phyloP scores from a whole-genome alignment of 179 eudicot species.

The Monotropa hypopitys region DNA sequence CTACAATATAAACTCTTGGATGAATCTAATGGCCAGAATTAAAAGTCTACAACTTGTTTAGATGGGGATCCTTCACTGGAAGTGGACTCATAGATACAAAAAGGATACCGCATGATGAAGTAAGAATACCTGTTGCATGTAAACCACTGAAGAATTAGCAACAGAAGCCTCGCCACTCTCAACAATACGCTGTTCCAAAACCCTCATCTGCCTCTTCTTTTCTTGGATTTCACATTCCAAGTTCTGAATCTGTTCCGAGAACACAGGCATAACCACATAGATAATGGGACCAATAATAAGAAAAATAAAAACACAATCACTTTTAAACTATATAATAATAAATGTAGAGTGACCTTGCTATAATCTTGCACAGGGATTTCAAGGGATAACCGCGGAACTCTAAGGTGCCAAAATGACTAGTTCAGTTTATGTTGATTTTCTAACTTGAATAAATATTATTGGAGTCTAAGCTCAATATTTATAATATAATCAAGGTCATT shows the following conservation, averaged over 20 bases:
- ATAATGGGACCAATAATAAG: neutral
- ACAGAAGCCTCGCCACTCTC: constrained; percentile 74
- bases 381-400: neutral
- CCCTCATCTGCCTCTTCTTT: constrained; percentile 75
- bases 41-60: no score
- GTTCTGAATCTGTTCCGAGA: constrained; percentile 51
- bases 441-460: no score
- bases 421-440: no score
- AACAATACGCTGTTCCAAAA: constrained; percentile 67
- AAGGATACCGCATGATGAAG: neutral
- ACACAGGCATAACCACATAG: neutral
- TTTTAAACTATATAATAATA: neutral
- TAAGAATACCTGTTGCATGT: constrained; percentile 80
- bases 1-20: no score
- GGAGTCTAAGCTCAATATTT: no score
- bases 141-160: constrained; percentile 69
- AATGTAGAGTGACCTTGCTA: neutral
- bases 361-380: neutral
- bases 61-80: no score
- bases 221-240: constrained; percentile 84
- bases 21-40: no score
- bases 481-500: no score
- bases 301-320: neutral
- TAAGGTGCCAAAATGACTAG: neutral
- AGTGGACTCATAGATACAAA: no score